phyloP scores from a whole-genome alignment of 2,329 filamentous ascomycete genomes.

The Aspergillus fumigatiaffinis region DNA sequence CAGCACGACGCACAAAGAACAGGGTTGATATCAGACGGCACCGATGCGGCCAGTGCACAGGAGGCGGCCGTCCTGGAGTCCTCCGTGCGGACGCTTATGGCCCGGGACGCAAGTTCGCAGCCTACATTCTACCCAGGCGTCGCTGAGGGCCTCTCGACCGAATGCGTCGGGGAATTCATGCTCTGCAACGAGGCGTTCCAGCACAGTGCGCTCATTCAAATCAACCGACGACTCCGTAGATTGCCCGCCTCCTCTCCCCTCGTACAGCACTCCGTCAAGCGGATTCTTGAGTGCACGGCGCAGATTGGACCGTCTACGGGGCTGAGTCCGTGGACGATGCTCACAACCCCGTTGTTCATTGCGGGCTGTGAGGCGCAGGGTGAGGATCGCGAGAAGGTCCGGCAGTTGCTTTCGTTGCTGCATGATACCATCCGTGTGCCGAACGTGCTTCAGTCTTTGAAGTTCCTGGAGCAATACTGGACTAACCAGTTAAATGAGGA shows the following conservation, averaged over 20 bases:
- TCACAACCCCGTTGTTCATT: constrained; percentile 43
- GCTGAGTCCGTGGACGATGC: constrained; percentile 40
- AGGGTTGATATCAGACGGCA: constrained; percentile 11
- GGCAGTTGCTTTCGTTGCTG: constrained; percentile 29
- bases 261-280: constrained; percentile 34
- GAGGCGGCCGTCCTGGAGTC: constrained; percentile 32
- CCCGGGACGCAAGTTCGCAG: constrained; percentile 23
- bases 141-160: constrained; percentile 27
- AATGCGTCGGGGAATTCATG: constrained; percentile 33
- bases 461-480: constrained; percentile 40
- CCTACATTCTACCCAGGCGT: constrained; percentile 37
- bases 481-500: constrained; percentile 28
- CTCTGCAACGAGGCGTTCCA: constrained; percentile 44
- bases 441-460: constrained; percentile 40
- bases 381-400: constrained; percentile 33
- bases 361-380: constrained; percentile 40
- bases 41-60: background rate
- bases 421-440: constrained; percentile 40
- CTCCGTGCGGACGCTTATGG: constrained; percentile 33
- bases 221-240: constrained; percentile 36
- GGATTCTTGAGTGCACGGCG: constrained; percentile 37
- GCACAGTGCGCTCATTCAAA: constrained; percentile 42
- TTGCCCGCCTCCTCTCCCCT: constrained; percentile 25
- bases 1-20: constrained; percentile 16
- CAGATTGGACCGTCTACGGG: constrained; percentile 37